A percentile compares a stretch with the other conserved stretches of the same genome.
Evolutionary conservation across 2,329 filamentous ascomycete genomes (phyloP).

Genomic region (Fusarium sp.): DNA sequence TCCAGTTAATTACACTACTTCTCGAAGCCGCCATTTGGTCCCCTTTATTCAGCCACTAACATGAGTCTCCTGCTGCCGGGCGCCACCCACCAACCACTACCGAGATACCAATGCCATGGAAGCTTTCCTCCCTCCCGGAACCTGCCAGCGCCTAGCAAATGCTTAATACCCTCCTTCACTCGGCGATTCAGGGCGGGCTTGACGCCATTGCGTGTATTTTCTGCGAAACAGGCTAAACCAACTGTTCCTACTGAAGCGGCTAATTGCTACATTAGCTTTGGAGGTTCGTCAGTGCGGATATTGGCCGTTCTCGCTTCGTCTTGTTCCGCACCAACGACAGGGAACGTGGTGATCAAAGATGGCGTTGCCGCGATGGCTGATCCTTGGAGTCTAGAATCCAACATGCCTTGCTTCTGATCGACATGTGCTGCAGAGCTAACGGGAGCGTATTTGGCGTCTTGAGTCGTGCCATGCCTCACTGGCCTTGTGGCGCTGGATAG

Average conservation of each 20-base stretch:
- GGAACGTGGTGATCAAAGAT: constrained; percentile 3
- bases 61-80: constrained; percentile 15
- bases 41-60: background rate
- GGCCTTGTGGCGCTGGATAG: constrained; percentile 11
- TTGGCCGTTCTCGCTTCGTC: constrained; percentile 1
- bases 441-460: background rate
- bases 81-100: constrained; percentile 34
- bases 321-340: constrained; percentile 8
- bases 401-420: too few relatives aligned
- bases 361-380: constrained; percentile 9
- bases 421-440: background rate
- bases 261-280: background rate
- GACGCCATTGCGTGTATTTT: background rate
- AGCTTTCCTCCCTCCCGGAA: constrained; percentile 32
- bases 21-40: constrained; percentile 21
- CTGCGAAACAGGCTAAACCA: too few relatives aligned
- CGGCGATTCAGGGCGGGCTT: background rate
- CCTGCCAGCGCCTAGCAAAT: constrained; percentile 22
- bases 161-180: background rate
- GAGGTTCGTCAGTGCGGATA: background rate
- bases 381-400: constrained; percentile 1
- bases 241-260: too few relatives aligned
- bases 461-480: background rate
- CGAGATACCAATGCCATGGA: constrained; percentile 12
- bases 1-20: constrained; percentile 3